A percentile compares a stretch with the other conserved stretches of the same genome.
Conservation (phyloP, 164 flowering plant species). For the Santalum album region DNA sequence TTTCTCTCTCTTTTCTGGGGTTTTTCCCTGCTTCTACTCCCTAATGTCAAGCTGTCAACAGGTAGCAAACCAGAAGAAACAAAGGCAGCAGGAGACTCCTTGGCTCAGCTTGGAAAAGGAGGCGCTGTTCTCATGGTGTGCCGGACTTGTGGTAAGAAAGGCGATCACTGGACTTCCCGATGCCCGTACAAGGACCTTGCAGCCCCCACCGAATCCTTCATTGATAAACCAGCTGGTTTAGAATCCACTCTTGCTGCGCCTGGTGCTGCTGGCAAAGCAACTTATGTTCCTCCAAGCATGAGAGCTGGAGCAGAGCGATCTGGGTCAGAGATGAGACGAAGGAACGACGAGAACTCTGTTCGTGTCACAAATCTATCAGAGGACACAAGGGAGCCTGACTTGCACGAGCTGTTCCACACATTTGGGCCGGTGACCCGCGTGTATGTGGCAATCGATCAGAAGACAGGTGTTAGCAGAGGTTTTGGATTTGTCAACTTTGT, state of each 20-base stretch:
- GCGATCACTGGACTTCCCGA: constrained; percentile 80
- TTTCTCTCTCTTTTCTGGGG: no score
- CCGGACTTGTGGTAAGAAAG: constrained; percentile 74
- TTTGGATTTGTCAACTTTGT: constrained; percentile 51
- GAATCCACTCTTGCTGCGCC: constrained; percentile 25
- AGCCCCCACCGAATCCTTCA: constrained; percentile 28
- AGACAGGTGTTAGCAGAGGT: constrained; percentile 46
- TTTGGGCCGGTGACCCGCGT: constrained; percentile 45
- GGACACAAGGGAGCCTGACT: constrained; percentile 52
- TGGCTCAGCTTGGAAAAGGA: constrained; percentile 39
- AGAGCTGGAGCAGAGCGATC: constrained; percentile 25
- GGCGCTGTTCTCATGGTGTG: constrained; percentile 79
- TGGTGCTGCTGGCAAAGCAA: constrained; percentile 28
- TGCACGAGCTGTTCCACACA: constrained; percentile 48
- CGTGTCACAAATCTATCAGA: constrained; percentile 51
- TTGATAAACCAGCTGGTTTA: constrained; percentile 38
- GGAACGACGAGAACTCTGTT: constrained; percentile 52
- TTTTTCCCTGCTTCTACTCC: no score
- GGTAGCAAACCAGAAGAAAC: constrained; percentile 65
- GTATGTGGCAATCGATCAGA: constrained; percentile 41
- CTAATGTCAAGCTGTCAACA: constrained; percentile 12
- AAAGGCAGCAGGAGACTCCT: constrained; percentile 46
- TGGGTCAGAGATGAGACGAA: constrained; percentile 42
- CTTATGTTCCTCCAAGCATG: constrained; percentile 52
- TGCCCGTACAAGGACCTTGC: constrained; percentile 78